Base-by-base conservation (phyloP, 306 rosid genomes). In the Casuarina equisetifolia region DNA sequence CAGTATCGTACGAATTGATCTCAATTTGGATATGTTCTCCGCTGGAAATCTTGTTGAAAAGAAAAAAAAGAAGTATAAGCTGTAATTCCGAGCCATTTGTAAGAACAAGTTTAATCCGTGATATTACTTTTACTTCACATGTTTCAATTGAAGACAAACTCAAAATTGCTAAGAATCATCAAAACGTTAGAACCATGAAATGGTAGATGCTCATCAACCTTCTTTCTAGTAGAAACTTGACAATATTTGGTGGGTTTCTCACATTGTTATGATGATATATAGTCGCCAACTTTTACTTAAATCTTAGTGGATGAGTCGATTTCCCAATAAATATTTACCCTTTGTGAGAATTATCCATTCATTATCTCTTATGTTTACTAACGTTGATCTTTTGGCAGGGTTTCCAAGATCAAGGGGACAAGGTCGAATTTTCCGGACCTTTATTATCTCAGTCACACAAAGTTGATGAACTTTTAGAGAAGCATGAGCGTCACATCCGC, bases 341-440 rank as follows among this genome's bases (percentile, higher is more conserved):
- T 42, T 42, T 40, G 71, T 7, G 49, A 66, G 9, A n/a, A 16
- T n/a, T 42, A 67, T 67, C 7, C 16, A 7, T 67, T 13, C 36
- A 1, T 63, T 38, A n/a, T 67, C n/a, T 67, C 71, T 67, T 67
- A 40, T 40, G 50, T 67, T 66, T 32, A 67, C 75, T 73, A 53
- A 69, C 57, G 6, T 57, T 69, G 74, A 69, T 77, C 42, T 69
- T 79, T 55, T 84, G 25, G 78, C 90, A 90, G 98, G 89, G 87
- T 66, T 89, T 89, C 75, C 90, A 88, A 70, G 96, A 96, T 80
- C 88, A 88, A 85, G 89, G 83, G 78, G 98, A 91, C 61, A 93
- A 86, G 72, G 99, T 93, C 46, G 98, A 96, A 74, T 93, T 87
- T 86, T 96, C 99, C 36, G 99, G 99, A 35, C 99, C 99, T 15